phyloP scores from a whole-genome alignment of 2,329 filamentous ascomycete species.

The Ophidiomyces ophidiicola region DNA sequence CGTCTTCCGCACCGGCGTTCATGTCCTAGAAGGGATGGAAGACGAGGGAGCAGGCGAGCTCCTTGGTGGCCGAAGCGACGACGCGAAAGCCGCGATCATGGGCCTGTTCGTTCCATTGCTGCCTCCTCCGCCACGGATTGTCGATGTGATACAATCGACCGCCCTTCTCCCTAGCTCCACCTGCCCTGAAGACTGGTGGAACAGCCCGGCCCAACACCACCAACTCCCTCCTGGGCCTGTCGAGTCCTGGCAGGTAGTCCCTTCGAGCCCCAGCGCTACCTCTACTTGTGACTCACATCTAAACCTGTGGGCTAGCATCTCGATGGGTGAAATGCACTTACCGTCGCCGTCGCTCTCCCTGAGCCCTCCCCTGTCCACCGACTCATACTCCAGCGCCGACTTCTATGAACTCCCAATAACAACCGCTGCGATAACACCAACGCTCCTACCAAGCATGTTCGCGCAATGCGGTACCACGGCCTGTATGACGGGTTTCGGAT shows the following conservation, averaged over 20 bases:
- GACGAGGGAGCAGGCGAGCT: constrained; percentile 93
- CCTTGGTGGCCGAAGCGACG: constrained; percentile 78
- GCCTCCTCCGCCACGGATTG: constrained; percentile 72
- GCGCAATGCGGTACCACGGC: constrained; percentile 68
- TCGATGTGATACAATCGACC: constrained; percentile 78
- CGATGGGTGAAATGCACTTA: constrained; percentile 58
- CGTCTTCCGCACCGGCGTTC: constrained; percentile 79
- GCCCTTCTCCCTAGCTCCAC: constrained; percentile 76
- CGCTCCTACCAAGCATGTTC: constrained; percentile 78
- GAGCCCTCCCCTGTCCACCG: constrained; percentile 64
- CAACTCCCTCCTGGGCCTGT: constrained; percentile 57
- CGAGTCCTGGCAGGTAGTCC: constrained; percentile 81
- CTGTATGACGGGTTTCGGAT: constrained; percentile 68
- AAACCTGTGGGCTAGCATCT: constrained; percentile 68
- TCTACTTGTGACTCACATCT: constrained; percentile 60
- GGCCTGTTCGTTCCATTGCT: constrained; percentile 74
- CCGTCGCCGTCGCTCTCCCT: constrained; percentile 69
- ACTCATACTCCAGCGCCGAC: constrained; percentile 45
- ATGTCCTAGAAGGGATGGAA: constrained; percentile 86
- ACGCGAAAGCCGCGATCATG: constrained; percentile 79
- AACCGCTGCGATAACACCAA: constrained; percentile 58
- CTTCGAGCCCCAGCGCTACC: constrained; percentile 72
- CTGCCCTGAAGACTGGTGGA: constrained; percentile 65
- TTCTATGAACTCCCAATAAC: constrained; percentile 73
- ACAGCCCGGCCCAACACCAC: constrained; percentile 48